These are phyloP conservation scores for Flaveria sonorensis DNA, from an alignment of 129 eudicot species.

Conservation along the genomic window DNA sequence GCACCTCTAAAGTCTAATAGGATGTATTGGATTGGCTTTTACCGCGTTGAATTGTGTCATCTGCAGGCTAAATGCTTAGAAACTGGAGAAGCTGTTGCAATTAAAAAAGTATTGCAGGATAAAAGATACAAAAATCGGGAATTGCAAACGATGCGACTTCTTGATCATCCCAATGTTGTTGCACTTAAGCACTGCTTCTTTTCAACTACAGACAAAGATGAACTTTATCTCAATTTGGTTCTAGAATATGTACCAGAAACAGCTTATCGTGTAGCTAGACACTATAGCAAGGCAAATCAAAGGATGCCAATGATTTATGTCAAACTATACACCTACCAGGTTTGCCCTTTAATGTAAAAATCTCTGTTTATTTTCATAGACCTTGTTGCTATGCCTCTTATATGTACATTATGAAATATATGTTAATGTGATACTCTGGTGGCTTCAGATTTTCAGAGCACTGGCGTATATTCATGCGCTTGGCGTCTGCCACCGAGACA, in stretches of 20 bases:
- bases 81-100: constrained; percentile 80
- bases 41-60: constrained; percentile 3
- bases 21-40: not conserved
- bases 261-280: constrained; percentile 78
- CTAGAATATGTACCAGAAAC: constrained; percentile 90
- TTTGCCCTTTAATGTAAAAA: constrained; percentile 25
- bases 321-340: constrained; percentile 87
- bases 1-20: not conserved
- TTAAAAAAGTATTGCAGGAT: constrained; percentile 81
- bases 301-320: constrained; percentile 84
- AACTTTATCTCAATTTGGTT: constrained; percentile 79
- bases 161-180: constrained; percentile 84
- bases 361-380: not conserved
- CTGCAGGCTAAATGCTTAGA: constrained; percentile 85
- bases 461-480: constrained; percentile 73
- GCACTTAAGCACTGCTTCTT: constrained; percentile 83
- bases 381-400: constrained; percentile 6
- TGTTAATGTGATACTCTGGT: not conserved
- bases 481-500: constrained; percentile 84
- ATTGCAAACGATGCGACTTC: constrained; percentile 85
- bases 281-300: constrained; percentile 75
- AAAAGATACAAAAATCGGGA: constrained; percentile 86
- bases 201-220: constrained; percentile 84
- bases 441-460: constrained; percentile 76
- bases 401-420: not conserved